Evolutionary conservation across 306 rosid species (phyloP).

Genomic region (Vicia faba): DNA sequence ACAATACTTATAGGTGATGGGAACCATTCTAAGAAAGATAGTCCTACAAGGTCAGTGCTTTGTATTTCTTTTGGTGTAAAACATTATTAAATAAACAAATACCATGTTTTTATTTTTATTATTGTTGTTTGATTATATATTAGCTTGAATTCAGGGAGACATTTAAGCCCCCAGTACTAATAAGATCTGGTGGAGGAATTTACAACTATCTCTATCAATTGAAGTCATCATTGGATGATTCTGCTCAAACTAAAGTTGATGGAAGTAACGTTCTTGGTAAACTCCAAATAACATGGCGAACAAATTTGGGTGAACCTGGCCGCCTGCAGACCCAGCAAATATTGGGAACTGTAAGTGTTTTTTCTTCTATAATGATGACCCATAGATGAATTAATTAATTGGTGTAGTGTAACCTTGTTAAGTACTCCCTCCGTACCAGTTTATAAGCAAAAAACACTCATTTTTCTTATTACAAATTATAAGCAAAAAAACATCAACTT

Average conservation of each 20-base stretch:
- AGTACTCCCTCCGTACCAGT: no score
- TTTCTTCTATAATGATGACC: conserved; percentile 25
- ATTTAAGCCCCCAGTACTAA: conserved; percentile 69
- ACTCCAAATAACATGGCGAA: conserved; percentile 97
- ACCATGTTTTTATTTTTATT: conserved; percentile 19
- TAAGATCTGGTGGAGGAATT: conserved; percentile 92
- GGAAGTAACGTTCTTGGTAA: conserved; percentile 97
- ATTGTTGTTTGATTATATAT: conserved; percentile 31
- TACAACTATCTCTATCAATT: conserved; percentile 91
- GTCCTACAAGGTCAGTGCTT: conserved; percentile 56
- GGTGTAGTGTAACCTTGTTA: conserved; percentile 17
- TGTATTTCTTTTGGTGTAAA: conserved; percentile 27
- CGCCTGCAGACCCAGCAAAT: conserved; percentile 96
- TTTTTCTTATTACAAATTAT: no score
- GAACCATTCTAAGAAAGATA: conserved; percentile 51
- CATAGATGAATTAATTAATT: conserved; percentile 24
- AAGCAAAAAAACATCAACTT: no score
- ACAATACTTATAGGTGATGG: conserved; percentile 72
- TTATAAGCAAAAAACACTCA: no score
- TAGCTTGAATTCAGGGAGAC: conserved; percentile 57
- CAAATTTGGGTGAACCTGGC: conserved; percentile 98
- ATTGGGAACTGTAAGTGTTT: conserved; percentile 86
- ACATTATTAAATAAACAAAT: conserved; percentile 24
- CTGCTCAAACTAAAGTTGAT: conserved; percentile 69
- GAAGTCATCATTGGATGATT: conserved; percentile 55